Evolutionary conservation across 257 asterid species (phyloP).

Genomic region (Coffea eugenioides): DNA sequence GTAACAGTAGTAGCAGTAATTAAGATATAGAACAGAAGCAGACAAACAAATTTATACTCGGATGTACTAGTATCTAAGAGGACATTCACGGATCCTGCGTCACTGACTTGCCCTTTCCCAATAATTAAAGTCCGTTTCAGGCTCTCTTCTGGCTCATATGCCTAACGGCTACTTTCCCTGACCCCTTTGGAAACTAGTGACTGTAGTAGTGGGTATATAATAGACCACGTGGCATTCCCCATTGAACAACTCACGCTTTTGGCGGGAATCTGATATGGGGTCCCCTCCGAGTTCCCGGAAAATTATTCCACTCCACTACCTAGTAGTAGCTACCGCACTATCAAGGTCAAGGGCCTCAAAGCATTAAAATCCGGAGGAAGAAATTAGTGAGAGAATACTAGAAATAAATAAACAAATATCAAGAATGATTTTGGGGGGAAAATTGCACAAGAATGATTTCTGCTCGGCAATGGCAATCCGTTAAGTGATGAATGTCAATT

Average conservation of each 20-base stretch:
- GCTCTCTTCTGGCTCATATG: slow-evolving; percentile 13
- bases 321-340: too few relatives aligned
- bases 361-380: not conserved
- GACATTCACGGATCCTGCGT: not conserved
- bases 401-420: not conserved
- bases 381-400: not conserved
- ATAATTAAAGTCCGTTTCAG: slow-evolving; percentile 24
- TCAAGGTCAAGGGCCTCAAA: not conserved
- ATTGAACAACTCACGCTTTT: slow-evolving; percentile 24
- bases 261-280: slow-evolving; percentile 38
- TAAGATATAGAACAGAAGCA: too few relatives aligned
- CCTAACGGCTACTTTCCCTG: slow-evolving; percentile 61
- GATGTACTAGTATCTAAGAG: not conserved
- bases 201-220: not conserved
- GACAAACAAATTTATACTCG: not conserved
- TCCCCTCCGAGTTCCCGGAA: slow-evolving; percentile 2
- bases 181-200: not conserved
- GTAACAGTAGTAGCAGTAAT: too few relatives aligned
- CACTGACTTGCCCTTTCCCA: slow-evolving; percentile 25
- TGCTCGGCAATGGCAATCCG: not conserved
- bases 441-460: not conserved
- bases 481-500: slow-evolving; percentile 1
- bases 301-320: not conserved
- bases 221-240: slow-evolving; percentile 22
- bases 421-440: not conserved